These are phyloP conservation scores for Gnomoniopsis smithogilvyi DNA, from an alignment of 2,329 filamentous ascomycete species.

Conservation along the genomic window DNA sequence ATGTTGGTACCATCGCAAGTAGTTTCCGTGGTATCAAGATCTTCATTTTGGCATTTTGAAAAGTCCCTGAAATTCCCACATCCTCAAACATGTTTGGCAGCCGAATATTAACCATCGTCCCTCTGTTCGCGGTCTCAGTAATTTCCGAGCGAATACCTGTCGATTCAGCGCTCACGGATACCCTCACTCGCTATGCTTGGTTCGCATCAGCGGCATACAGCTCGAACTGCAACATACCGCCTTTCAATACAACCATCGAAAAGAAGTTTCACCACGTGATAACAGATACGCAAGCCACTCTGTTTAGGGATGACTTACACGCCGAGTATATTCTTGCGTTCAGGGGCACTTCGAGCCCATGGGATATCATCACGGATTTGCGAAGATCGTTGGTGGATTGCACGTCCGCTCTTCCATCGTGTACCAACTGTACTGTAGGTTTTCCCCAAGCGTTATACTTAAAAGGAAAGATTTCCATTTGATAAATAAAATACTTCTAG, in stretches of 20 bases:
- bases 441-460: too few species aligned
- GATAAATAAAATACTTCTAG: background rate
- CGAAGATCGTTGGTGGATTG: background rate
- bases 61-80: too few species aligned
- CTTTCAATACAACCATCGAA: conserved; percentile 1
- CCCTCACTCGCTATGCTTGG: conserved; percentile 3
- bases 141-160: background rate
- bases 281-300: conserved; percentile 8
- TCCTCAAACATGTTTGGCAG: too few species aligned
- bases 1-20: too few species aligned
- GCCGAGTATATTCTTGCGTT: conserved; percentile 15
- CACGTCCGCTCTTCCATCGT: background rate
- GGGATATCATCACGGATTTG: conserved; percentile 6
- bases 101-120: background rate
- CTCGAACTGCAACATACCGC: conserved; percentile 2
- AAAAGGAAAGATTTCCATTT: too few species aligned
- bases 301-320: conserved; percentile 12
- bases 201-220: conserved; percentile 12
- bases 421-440: background rate
- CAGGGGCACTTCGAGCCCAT: conserved; percentile 2
- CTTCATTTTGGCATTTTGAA: too few species aligned
- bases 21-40: too few species aligned
- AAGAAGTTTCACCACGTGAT: background rate
- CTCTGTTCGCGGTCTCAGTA: background rate
- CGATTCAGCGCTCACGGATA: background rate